Conservation (phyloP, 2,329 filamentous ascomycete genomes). For the Gnomoniopsis sp. region DNA sequence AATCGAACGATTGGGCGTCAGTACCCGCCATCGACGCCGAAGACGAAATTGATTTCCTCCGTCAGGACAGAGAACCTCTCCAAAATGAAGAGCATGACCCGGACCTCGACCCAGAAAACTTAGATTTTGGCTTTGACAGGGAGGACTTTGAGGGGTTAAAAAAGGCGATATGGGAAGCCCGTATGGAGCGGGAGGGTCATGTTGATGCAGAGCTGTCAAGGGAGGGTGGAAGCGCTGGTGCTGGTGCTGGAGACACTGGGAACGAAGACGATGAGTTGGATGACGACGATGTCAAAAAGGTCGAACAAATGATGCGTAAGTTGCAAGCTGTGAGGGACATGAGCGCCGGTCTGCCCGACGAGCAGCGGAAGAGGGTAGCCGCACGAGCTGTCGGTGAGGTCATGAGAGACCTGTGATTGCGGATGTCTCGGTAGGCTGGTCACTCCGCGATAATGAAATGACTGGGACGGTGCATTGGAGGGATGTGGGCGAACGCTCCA, state of each 20-base stretch:
- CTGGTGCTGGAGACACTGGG: conserved; percentile 22
- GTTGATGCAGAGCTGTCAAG: conserved; percentile 9
- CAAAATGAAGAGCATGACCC: conserved; percentile 26
- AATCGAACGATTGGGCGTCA: conserved; percentile 63
- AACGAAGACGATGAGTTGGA: conserved; percentile 34
- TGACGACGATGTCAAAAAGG: conserved; percentile 52
- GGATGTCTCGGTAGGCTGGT: background rate
- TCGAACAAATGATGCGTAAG: conserved; percentile 63
- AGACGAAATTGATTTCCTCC: conserved; percentile 29
- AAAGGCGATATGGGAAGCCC: conserved; percentile 47
- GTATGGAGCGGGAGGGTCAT: conserved; percentile 25
- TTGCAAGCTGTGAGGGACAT: conserved; percentile 60
- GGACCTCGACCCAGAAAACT: conserved; percentile 41
- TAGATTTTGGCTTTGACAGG: conserved; percentile 51
- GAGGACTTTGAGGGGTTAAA: conserved; percentile 51
- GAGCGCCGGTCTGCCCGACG: conserved; percentile 56
- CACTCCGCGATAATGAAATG: background rate
- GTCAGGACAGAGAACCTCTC: conserved; percentile 25
- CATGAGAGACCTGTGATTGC: conserved; percentile 53
- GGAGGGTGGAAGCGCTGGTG: background rate
- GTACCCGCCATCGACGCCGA: conserved; percentile 21
- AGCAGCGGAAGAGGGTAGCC: conserved; percentile 58
- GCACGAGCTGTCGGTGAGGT: conserved; percentile 61
- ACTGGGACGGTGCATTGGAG: background rate
- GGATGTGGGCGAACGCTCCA: background rate